phyloP scores from a whole-genome alignment of 495 filamentous ascomycete genomes.

The Trichoderma gamsii region DNA sequence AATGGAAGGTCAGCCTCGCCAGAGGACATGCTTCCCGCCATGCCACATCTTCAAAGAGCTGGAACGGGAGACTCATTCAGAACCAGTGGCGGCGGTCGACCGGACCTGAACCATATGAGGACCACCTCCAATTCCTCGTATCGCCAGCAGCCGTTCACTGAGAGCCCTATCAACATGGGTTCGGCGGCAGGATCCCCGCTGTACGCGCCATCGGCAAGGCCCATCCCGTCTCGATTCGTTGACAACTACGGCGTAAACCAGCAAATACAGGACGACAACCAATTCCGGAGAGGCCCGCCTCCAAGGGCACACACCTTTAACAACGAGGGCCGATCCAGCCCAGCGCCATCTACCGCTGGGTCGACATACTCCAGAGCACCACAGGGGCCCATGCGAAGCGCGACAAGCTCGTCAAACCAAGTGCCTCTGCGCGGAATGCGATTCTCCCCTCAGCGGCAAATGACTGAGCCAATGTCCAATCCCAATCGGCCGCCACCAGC shows the following conservation, averaged over 20 bases:
- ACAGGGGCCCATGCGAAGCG: conserved; percentile 32
- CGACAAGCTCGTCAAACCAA: conserved; percentile 28
- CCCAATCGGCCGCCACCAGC: not conserved
- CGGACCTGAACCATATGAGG: not conserved
- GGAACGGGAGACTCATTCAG: conserved; percentile 10
- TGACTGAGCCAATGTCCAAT: conserved; percentile 43
- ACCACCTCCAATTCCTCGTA: conserved; percentile 18
- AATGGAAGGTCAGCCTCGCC: conserved; percentile 36
- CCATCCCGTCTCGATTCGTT: not conserved
- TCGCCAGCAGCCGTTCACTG: conserved; percentile 25
- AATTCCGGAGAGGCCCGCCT: conserved; percentile 10
- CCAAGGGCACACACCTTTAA: conserved; percentile 14
- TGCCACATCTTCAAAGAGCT: conserved; percentile 18
- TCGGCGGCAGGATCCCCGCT: not conserved
- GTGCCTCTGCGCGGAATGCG: conserved; percentile 30
- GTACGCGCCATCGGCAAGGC: not conserved
- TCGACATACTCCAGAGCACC: not conserved
- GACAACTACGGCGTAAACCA: not conserved
- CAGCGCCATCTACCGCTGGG: conserved; percentile 29
- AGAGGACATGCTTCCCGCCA: conserved; percentile 19
- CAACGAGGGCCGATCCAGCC: conserved; percentile 32
- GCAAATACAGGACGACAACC: not conserved
- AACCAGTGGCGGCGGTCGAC: not conserved
- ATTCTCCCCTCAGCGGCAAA: conserved; percentile 40
- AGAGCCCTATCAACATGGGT: conserved; percentile 10